phyloP scores from a whole-genome alignment of 169 alveolate genomes.

The Plasmodium berghei region DNA sequence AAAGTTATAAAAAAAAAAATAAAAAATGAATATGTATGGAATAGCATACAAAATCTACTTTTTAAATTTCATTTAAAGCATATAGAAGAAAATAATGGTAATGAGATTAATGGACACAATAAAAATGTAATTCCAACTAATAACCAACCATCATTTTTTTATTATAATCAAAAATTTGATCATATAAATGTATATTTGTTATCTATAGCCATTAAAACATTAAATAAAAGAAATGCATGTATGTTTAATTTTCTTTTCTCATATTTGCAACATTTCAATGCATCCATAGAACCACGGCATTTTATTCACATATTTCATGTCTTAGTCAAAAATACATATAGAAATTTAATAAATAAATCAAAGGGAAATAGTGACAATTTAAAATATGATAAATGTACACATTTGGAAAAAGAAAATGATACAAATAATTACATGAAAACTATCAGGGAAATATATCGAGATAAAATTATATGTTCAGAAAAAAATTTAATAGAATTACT shows the following conservation, averaged over 20 bases:
- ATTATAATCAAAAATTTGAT: constrained; percentile 30
- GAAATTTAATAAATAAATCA: not conserved
- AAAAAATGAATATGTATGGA: constrained; percentile 58
- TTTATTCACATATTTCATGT: constrained; percentile 31
- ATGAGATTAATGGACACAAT: not conserved
- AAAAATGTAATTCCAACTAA: not conserved
- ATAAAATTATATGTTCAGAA: constrained; percentile 12
- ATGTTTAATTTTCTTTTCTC: constrained; percentile 29
- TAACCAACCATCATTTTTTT: not conserved
- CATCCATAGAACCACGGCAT: constrained; percentile 53
- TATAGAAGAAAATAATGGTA: not conserved
- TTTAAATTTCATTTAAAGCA: constrained; percentile 21
- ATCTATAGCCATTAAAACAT: constrained; percentile 40
- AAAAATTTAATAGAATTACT: constrained; percentile 36
- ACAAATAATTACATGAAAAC: not conserved
- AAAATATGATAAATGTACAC: not conserved
- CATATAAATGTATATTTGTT: constrained; percentile 53
- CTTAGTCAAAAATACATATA: constrained; percentile 34
- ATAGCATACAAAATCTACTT: constrained; percentile 15
- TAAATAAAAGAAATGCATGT: constrained; percentile 36
- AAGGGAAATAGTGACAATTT: not conserved
- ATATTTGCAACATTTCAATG: constrained; percentile 7
- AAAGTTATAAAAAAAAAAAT: constrained; percentile 55
- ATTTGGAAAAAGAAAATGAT: not conserved
- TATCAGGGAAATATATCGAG: not conserved